Conservation (phyloP, 768 basidiomycete genomes). For the Suillus subaureus region DNA sequence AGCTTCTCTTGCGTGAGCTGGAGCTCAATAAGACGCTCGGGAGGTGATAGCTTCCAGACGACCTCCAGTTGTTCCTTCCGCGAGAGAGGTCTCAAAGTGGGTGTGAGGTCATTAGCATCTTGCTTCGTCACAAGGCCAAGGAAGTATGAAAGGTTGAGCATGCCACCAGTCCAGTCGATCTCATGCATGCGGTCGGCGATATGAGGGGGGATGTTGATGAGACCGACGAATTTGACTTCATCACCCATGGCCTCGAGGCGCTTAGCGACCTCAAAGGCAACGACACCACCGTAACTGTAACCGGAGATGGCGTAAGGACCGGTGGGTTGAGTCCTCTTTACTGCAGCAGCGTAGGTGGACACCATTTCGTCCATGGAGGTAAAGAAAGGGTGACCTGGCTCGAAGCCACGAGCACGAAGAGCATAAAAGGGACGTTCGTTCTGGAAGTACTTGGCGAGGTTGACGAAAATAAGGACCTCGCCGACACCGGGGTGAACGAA, state of each 20-base stretch:
- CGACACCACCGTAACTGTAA: conserved; percentile 48
- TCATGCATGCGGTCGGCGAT: conserved; percentile 45
- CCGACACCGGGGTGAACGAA: conserved; percentile 47
- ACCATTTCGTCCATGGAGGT: conserved; percentile 43
- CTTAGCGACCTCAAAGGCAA: conserved; percentile 47
- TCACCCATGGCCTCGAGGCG: conserved; percentile 36
- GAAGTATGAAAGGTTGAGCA: conserved; percentile 44
- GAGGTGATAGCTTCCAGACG: conserved; percentile 22
- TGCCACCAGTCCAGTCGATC: conserved; percentile 40
- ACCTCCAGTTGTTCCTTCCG: conserved; percentile 22
- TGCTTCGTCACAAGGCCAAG: conserved; percentile 33
- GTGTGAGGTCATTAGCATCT: conserved; percentile 19
- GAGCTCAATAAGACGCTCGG: conserved; percentile 23
- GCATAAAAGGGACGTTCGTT: conserved; percentile 47
- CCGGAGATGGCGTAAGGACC: conserved; percentile 47
- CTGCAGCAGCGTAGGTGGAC: conserved; percentile 35
- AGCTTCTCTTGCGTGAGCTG: conserved; percentile 26
- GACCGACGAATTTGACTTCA: conserved; percentile 41
- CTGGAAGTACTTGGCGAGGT: conserved; percentile 40
- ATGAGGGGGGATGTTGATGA: conserved; percentile 45
- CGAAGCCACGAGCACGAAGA: conserved; percentile 47
- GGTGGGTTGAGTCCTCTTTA: conserved; percentile 35
- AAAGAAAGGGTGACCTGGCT: conserved; percentile 40
- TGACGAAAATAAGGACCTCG: conserved; percentile 42
- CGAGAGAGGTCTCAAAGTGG: conserved; percentile 19